Conservation (phyloP, 148 eudicot species). For the Pharnaceum exiguum region DNA sequence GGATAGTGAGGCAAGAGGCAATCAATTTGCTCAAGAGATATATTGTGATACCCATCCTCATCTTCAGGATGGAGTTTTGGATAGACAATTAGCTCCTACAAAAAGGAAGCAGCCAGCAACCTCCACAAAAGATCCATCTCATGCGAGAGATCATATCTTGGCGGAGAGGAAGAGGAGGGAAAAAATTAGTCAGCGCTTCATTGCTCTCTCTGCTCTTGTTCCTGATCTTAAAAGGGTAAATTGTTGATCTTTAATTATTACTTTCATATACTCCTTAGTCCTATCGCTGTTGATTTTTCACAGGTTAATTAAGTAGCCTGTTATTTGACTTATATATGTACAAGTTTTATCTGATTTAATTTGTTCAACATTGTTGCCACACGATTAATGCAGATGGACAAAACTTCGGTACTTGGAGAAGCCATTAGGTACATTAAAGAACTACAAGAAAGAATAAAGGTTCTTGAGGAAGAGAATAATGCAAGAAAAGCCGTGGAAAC, state of each 20-base stretch:
- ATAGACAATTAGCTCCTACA: no score
- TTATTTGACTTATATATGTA: no score
- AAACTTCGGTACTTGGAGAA: slow-evolving; percentile 1
- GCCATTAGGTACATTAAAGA: neutral
- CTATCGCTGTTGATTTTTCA: no score
- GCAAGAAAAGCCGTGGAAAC: neutral
- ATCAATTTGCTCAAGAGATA: no score
- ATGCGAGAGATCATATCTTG: neutral
- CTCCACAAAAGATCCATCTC: no score
- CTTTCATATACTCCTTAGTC: no score
- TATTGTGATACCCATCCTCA: no score
- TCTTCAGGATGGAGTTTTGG: no score
- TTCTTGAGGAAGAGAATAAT: neutral
- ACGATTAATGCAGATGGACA: slow-evolving; percentile 10
- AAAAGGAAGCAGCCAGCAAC: neutral
- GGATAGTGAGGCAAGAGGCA: neutral
- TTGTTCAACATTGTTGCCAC: no score
- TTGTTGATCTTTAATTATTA: no score
- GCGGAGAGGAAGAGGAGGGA: slow-evolving; percentile 1
- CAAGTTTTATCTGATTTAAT: no score
- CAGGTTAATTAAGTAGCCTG: no score
- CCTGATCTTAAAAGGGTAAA: slow-evolving; percentile 1
- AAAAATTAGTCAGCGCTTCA: neutral
- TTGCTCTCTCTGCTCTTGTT: slow-evolving; percentile 12
- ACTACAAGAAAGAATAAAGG: neutral